Percentiles rank a stretch among this genome's conserved stretches.
Evolutionary conservation across 208 protist genomes (phyloP).

Genomic region (Jaenimonas drosophilae): DNA sequence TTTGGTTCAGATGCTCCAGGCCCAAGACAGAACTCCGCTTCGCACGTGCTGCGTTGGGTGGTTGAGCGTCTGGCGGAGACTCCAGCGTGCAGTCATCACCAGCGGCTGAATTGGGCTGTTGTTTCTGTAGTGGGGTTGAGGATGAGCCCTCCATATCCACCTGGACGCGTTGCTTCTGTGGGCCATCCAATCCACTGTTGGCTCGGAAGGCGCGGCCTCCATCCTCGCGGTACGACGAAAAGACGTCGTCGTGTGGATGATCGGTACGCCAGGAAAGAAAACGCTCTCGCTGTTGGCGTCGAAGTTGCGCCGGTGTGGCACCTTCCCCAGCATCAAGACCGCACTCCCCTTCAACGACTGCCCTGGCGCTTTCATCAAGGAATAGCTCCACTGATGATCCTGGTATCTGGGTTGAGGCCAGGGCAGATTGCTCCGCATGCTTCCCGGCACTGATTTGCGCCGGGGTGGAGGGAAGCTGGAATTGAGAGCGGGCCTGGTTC

Average conservation of each 20-base stretch:
- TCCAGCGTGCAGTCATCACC: neutral
- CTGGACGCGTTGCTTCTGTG: neutral
- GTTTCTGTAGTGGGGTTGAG: too few species aligned
- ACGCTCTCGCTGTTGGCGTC: conserved; percentile 17
- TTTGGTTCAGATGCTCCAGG: neutral
- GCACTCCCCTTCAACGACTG: too few species aligned
- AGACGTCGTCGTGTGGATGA: conserved; percentile 20
- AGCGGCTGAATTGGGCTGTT: neutral
- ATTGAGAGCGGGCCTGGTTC: conserved; percentile 28
- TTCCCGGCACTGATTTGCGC: too few species aligned
- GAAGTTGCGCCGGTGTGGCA: too few species aligned
- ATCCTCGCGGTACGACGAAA: conserved; percentile 25
- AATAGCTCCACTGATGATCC: too few species aligned
- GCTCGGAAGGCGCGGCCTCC: conserved; percentile 33
- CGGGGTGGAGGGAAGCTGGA: conserved; percentile 9
- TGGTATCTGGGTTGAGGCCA: too few species aligned
- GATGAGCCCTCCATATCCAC: neutral
- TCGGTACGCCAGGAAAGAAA: conserved; percentile 53
- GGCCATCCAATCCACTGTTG: conserved; percentile 32
- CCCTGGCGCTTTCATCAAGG: too few species aligned
- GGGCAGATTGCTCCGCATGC: too few species aligned
- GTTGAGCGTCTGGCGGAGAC: neutral
- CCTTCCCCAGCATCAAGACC: too few species aligned
- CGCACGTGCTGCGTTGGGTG: neutral
- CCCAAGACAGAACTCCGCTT: too few species aligned